Base-by-base conservation (phyloP, 108 stramenopile species). In the Chaetoceros tenuissimus region DNA sequence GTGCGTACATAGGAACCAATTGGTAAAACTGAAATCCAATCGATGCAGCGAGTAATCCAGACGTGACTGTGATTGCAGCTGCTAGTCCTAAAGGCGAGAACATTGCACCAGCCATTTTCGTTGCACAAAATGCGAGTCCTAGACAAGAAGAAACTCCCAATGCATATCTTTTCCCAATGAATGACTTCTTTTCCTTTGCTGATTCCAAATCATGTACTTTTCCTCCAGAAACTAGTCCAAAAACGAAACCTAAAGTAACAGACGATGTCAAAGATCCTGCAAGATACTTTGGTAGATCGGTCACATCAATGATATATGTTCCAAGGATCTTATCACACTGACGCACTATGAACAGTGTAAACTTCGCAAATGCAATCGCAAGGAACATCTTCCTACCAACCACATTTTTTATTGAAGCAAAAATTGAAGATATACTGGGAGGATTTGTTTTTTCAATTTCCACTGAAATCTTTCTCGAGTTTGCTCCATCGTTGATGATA, bases 21-120 rank as follows among this genome's bases (percentile, higher is more conserved):
- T 77, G 75, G 2, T 60, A 72, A 29, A 77, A 77, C 53, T 72
- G 75, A 53, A 77, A 77, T 24, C 71, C 63, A 2, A 72, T 44
- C 20, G 65, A 31, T 21, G 54, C 64, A 19, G 75, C 71, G 3
- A 64, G 13, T 13, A 72, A 18, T 3, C 71, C 71, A 8, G 68
- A 60, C 17, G 53, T 24, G 1, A 60, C 3, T 3, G 66, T 59
- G n/a, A 66, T 34, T 16, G 51, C 31, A 13, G 64, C 57, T 1
- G 68, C 68, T 10, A 68, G 13, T 24, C 49, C 28, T 19, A 1
- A 51, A 19, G 24, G 40, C 3, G 48, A 46, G 19, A 68, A 10
- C 21, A 31, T 21, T 17, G 27, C 2, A n/a, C 24, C 1, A 29
- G 31, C 17, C 5, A 40, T 24, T 17, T 20, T 54, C n/a, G 13